A percentile compares a stretch with the other conserved stretches of the same genome.
phyloP scores from a whole-genome alignment of 495 filamentous ascomycete genomes.

The Apodospora peruviana region DNA sequence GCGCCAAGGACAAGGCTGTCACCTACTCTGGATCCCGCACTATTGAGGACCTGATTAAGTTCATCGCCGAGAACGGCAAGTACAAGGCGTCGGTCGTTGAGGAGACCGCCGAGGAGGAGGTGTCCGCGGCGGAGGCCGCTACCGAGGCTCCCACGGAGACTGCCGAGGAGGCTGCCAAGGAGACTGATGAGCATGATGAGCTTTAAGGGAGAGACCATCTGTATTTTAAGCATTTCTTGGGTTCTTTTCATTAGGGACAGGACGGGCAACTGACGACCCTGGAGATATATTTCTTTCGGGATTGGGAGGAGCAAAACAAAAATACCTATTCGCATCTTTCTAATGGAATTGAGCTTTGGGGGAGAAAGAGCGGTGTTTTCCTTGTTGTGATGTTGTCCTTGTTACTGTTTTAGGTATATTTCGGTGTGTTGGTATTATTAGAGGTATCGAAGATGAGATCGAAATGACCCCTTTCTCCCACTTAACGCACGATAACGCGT shows the following conservation, averaged over 20 bases:
- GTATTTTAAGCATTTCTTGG: slow-evolving; percentile 23
- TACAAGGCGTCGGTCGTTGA: slow-evolving; percentile 58
- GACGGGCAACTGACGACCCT: slow-evolving; percentile 7
- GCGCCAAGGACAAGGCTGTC: slow-evolving; percentile 75
- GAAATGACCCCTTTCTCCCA: neutral
- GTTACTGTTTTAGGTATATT: too few relatives aligned
- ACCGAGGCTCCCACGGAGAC: slow-evolving; percentile 38
- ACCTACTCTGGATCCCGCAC: slow-evolving; percentile 86
- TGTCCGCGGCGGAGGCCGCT: slow-evolving; percentile 46
- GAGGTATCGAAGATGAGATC: neutral
- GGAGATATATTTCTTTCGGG: slow-evolving; percentile 13
- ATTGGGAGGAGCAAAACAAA: slow-evolving; percentile 16
- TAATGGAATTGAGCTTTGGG: slow-evolving; percentile 14
- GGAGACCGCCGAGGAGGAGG: slow-evolving; percentile 47
- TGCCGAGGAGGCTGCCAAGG: slow-evolving; percentile 47
- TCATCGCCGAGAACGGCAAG: slow-evolving; percentile 92
- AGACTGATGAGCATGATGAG: slow-evolving; percentile 57
- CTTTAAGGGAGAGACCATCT: slow-evolving; percentile 44
- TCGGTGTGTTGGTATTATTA: too few relatives aligned
- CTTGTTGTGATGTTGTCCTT: too few relatives aligned
- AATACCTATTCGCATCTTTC: slow-evolving; percentile 24
- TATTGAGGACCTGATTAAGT: slow-evolving; percentile 87
- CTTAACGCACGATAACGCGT: too few relatives aligned
- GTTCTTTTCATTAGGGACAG: slow-evolving; percentile 18
- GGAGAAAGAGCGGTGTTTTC: too few relatives aligned